Base-by-base conservation (phyloP, 495 filamentous ascomycete genomes). In the Xylaria nigripes region DNA sequence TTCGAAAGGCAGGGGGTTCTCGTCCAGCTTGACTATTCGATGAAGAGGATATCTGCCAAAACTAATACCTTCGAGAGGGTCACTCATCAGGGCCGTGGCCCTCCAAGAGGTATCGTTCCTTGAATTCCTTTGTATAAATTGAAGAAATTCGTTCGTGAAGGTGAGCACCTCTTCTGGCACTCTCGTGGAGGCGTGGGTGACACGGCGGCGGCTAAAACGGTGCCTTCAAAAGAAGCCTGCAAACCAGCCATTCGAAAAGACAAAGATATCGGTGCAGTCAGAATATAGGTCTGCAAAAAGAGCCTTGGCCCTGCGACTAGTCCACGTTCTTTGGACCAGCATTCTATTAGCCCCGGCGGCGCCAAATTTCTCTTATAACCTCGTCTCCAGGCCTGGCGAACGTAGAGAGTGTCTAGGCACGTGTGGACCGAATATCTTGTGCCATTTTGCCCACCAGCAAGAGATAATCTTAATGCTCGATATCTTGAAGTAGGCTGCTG, bases 41-140 rank as follows among this genome's bases (percentile, higher is more conserved):
- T 40, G 1, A 91, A 12, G 94, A 76, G 15, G 36, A 8, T 18
- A 40, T 3, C n/a, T 2, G 4, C 16, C 2, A 3, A 18, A 6
- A 8, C 36, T 40, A 16, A 40, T 13, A 2, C 36, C 36, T 2
- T 40, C 15, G 9, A 29, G 4, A 29, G 27, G 27, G 36, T 40
- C 36, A 18, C 36, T 40, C 36, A 40, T 40, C n/a, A 40, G 13
- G 6, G 32, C 32, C 5, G 13, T n/a, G 13, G 7, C 13, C 6
- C 13, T 4, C 32, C 32, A 36, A 15, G 32, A 29, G 9, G 4
- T 4, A 4, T 29, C 9, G 4, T 4, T 4, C 27, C 9, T 4
- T 4, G 27, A 29, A 4, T 29, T 4, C 4, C 27, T 4, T 4
- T 9, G 27, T 4, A 29, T 29, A 29, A 4, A 29, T 9, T 29